A percentile compares a stretch with the other conserved stretches of the same genome.
Evolutionary conservation across 805 yeast genomes (phyloP).

Genomic region (Cyberlindnera maritima): DNA sequence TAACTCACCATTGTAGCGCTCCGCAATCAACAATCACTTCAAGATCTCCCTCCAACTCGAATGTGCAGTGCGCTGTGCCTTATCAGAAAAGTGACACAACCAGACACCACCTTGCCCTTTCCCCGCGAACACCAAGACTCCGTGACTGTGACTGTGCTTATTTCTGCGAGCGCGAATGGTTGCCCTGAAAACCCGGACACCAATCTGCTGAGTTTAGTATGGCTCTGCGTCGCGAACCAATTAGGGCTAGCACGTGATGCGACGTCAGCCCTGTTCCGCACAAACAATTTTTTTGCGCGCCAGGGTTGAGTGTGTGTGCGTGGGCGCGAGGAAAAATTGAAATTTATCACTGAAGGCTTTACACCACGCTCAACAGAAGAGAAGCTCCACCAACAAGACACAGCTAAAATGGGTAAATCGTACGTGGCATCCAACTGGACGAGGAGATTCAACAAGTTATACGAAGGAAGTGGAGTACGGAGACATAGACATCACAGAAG

Average conservation of each 20-base stretch:
- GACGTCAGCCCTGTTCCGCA: not conserved
- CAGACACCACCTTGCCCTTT: slow-evolving; percentile 9
- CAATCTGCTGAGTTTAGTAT: not conserved
- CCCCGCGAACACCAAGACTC: too few relatives aligned
- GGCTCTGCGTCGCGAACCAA: slow-evolving; percentile 1
- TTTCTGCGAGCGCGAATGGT: not conserved
- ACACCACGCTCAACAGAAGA: slow-evolving; percentile 6
- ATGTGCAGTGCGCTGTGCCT: slow-evolving; percentile 1
- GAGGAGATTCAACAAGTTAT: slow-evolving; percentile 1
- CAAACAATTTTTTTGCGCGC: slow-evolving; percentile 12
- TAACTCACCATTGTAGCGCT: not conserved
- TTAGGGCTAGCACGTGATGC: slow-evolving; percentile 12
- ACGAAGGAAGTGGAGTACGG: not conserved
- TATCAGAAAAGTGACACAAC: slow-evolving; percentile 14
- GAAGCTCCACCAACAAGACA: slow-evolving; percentile 15
- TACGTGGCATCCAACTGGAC: slow-evolving; percentile 16
- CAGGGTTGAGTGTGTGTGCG: not conserved
- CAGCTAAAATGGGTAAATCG: slow-evolving; percentile 31
- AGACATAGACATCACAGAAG: not conserved
- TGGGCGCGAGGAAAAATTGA: slow-evolving; percentile 20
- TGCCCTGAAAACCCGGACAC: slow-evolving; percentile 12
- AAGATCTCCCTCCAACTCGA: not conserved
- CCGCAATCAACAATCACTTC: not conserved
- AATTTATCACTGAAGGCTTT: slow-evolving; percentile 17
- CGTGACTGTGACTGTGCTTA: slow-evolving; percentile 6